Evolutionary conservation across 306 rosid genomes (phyloP).

Genomic region (Inga oerstediana): DNA sequence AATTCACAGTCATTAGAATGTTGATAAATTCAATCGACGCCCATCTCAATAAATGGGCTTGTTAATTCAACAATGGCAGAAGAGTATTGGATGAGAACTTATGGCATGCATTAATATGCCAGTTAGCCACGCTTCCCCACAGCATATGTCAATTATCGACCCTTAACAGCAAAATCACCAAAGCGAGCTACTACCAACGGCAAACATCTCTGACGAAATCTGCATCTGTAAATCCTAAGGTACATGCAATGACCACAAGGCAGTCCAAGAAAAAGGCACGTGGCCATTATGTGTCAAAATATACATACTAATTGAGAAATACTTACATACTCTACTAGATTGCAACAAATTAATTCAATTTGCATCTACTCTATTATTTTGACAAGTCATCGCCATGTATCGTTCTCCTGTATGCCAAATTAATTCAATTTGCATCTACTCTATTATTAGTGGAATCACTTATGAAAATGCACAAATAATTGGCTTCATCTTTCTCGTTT

Average conservation of each 20-base stretch:
- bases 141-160: neutral
- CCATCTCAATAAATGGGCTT: neutral
- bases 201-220: neutral
- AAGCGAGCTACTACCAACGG: neutral
- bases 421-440: too few species aligned
- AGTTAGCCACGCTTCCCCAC: neutral
- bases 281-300: neutral
- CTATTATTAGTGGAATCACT: neutral
- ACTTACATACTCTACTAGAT: neutral
- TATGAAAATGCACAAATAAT: neutral
- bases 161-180: neutral
- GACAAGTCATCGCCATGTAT: neutral
- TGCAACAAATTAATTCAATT: neutral
- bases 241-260: neutral
- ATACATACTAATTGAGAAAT: neutral
- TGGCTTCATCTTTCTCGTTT: neutral
- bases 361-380: neutral
- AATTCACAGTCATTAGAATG: neutral
- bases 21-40: neutral
- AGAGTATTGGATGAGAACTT: neutral
- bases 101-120: neutral
- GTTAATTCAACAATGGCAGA: neutral
- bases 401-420: neutral
- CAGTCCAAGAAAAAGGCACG: neutral
- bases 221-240: neutral